Evolutionary conservation across 192 early-diverging fungal species (phyloP).

Genomic region (Coemansia sp.): DNA sequence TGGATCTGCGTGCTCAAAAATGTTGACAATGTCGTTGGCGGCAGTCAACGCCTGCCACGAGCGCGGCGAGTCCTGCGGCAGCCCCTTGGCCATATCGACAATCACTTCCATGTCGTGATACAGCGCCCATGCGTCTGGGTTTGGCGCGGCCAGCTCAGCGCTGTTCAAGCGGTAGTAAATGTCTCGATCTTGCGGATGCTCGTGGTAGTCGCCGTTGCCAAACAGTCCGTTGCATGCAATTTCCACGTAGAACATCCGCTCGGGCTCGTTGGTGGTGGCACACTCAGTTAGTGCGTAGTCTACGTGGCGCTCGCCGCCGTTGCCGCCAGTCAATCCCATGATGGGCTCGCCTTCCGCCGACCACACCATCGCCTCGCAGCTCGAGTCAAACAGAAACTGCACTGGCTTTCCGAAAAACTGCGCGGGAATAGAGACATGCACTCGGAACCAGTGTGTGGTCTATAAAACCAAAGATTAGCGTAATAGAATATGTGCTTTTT

Average conservation of each 20-base stretch:
- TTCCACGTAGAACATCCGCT: slow-evolving; percentile 80
- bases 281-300: slow-evolving; percentile 55
- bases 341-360: slow-evolving; percentile 74
- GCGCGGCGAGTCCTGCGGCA: slow-evolving; percentile 64
- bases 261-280: slow-evolving; percentile 46
- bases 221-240: slow-evolving; percentile 93
- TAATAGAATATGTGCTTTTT: neutral
- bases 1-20: slow-evolving; percentile 48
- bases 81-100: slow-evolving; percentile 65
- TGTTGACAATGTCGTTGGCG: slow-evolving; percentile 81
- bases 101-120: slow-evolving; percentile 81
- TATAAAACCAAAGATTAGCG: neutral
- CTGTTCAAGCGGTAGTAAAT: slow-evolving; percentile 58
- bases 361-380: slow-evolving; percentile 93
- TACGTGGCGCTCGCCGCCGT: slow-evolving; percentile 32
- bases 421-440: slow-evolving; percentile 67
- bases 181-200: slow-evolving; percentile 66
- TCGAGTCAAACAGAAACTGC: slow-evolving; percentile 82
- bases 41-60: slow-evolving; percentile 76
- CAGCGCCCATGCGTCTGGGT: slow-evolving; percentile 69
- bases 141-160: slow-evolving; percentile 70
- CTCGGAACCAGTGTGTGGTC: slow-evolving; percentile 75
- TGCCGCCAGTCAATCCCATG: slow-evolving; percentile 86
- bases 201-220: slow-evolving; percentile 57
- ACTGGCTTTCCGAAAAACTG: slow-evolving; percentile 68